Percentiles rank a stretch among this genome's conserved stretches.
These are phyloP conservation scores for Diaporthe australafricana DNA, from an alignment of 2,329 filamentous ascomycete genomes.

Conservation along the genomic window DNA sequence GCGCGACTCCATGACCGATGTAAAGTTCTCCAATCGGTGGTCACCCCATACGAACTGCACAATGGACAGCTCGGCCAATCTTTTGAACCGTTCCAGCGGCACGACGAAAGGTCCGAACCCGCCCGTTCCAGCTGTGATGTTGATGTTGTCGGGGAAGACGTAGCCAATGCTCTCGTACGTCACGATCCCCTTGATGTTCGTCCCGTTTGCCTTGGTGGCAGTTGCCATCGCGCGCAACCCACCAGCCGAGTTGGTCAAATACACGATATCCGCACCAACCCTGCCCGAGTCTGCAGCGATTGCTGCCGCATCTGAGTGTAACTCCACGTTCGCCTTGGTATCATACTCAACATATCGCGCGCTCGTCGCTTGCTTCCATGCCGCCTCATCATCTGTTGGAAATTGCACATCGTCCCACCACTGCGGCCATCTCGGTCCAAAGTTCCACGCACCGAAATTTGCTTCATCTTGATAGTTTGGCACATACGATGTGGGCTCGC, in stretches of 20 bases:
- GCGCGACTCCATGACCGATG: not conserved
- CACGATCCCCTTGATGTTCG: slow-evolving; percentile 51
- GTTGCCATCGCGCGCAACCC: not conserved
- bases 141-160: not conserved
- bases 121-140: not conserved
- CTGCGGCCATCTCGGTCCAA: slow-evolving; percentile 45
- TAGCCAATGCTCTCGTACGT: not conserved
- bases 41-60: not conserved
- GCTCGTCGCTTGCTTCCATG: slow-evolving; percentile 46
- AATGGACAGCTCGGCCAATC: not conserved
- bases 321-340: not conserved
- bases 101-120: not conserved
- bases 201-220: slow-evolving; percentile 48
- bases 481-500: slow-evolving; percentile 44
- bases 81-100: not conserved
- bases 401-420: slow-evolving; percentile 52
- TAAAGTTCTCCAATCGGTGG: not conserved
- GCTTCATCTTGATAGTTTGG: slow-evolving; percentile 49
- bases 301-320: not conserved
- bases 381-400: slow-evolving; percentile 44
- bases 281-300: not conserved
- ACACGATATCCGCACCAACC: not conserved
- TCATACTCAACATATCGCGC: not conserved
- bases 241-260: not conserved
- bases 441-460: slow-evolving; percentile 52